Evolutionary conservation across 1,284 basidiomycete genomes (phyloP).

Genomic region (Rhodotorula sp.): DNA sequence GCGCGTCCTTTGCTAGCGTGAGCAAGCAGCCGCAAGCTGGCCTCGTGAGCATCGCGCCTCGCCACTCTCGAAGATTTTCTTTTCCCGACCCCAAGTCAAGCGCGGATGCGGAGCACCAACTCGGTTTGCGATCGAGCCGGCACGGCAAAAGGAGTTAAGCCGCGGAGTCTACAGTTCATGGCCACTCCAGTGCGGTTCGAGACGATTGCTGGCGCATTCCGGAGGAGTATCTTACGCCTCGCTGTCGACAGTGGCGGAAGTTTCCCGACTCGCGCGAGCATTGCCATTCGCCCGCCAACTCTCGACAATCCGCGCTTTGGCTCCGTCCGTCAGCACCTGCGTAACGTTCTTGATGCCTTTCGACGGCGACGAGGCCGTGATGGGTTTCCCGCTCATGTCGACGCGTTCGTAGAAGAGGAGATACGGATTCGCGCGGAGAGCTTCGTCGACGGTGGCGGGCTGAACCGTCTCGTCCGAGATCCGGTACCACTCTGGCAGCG

Average conservation of each 20-base stretch:
- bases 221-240: too few relatives aligned
- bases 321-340: background rate
- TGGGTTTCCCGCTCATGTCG: background rate
- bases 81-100: too few relatives aligned
- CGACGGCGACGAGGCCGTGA: background rate
- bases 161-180: background rate
- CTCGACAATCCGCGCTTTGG: conserved; percentile 22
- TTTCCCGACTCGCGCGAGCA: background rate
- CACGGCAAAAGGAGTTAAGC: background rate
- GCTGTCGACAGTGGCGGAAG: background rate
- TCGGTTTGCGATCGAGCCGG: background rate
- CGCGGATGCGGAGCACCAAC: too few relatives aligned
- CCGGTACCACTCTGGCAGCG: conserved; percentile 64
- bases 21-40: too few relatives aligned
- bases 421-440: conserved; percentile 71
- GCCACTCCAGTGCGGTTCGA: background rate
- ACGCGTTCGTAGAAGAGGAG: conserved; percentile 86
- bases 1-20: too few relatives aligned
- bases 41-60: too few relatives aligned
- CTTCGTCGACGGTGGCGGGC: conserved; percentile 70
- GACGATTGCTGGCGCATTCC: background rate
- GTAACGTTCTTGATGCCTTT: background rate
- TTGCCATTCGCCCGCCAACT: conserved; percentile 11
- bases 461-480: conserved; percentile 79
- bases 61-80: too few relatives aligned